Evolutionary conservation across 768 basidiomycete species (phyloP), one percentile per base, ranked within the genome.

Genomic region (Vararia minispora): DNA sequence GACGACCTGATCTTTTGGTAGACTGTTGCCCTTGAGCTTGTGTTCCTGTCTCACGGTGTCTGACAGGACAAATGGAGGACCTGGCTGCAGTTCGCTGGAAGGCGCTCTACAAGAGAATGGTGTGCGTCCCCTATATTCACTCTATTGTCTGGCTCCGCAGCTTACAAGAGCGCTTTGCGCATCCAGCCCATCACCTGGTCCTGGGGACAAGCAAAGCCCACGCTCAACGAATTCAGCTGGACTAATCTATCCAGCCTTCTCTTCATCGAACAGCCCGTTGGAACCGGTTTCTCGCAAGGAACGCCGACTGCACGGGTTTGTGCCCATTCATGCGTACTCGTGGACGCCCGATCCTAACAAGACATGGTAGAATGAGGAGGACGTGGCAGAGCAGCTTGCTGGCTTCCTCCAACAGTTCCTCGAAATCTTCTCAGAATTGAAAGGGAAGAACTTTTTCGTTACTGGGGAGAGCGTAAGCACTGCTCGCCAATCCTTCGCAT

Each of bases 1-100:
- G 79, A 86, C 48, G 80, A 85, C 51, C 50, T 86, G 30, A 77
- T 85, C 23, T 80, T 84, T 56, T 85, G 82, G 82, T 78, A 47
- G 34, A 24, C 22, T 16, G 10, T 34, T 16, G 14, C 33, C 33
- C 35, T 31, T 12, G 4, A 13, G 13, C 2, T 25, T 26, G 18
- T 17, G 3, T 16, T 9, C 1, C 6, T 22, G 13, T 20, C 23
- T 4, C 6, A 29, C 17, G 20, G 14, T 5, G 3, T 17, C 11
- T 38, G 37, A 16, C 49, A 82, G 79, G 81, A 80, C 76, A 4
- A 84, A 83, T 46, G 82, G 82, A n/a, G 81, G 83, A 1, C 83
- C 82, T 0, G 81, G 83, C 21, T 84, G 82, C 49, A 82, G 79
- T 9, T 79, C 80, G 2, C 60, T 85, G 0, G 74, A 80, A 52